phyloP scores from a whole-genome alignment of 2,329 filamentous ascomycete species.

The Paramyrothecium sp. region DNA sequence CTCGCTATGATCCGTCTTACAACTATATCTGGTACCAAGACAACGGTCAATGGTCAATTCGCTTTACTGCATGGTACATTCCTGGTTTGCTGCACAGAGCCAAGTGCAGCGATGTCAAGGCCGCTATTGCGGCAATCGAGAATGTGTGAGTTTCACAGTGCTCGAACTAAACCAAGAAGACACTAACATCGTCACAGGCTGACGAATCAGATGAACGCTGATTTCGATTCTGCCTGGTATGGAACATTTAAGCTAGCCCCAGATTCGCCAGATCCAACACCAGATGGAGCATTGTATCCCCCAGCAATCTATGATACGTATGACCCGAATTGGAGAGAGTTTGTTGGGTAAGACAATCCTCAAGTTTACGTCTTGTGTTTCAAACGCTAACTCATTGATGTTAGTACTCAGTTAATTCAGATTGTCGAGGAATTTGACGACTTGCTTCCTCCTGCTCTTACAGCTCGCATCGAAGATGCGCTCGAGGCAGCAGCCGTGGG shows the following conservation, averaged over 20 bases:
- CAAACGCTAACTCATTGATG: background rate
- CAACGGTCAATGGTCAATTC: constrained; percentile 38
- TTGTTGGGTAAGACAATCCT: constrained; percentile 23
- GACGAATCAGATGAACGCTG: constrained; percentile 30
- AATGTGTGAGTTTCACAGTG: constrained; percentile 28
- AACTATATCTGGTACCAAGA: constrained; percentile 39
- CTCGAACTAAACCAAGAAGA: too few species aligned
- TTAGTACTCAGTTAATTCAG: constrained; percentile 29
- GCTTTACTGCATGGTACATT: constrained; percentile 42
- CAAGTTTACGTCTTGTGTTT: background rate
- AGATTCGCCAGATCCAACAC: constrained; percentile 34
- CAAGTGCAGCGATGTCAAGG: constrained; percentile 29
- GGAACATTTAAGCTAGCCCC: constrained; percentile 38
- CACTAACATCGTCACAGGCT: constrained; percentile 16
- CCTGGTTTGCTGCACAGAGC: constrained; percentile 34
- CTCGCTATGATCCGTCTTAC: constrained; percentile 38
- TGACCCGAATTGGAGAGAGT: constrained; percentile 36
- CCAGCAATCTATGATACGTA: constrained; percentile 9
- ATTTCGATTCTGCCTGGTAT: constrained; percentile 38
- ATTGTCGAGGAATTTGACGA: constrained; percentile 30
- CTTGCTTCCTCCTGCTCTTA: constrained; percentile 26
- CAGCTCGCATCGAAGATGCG: constrained; percentile 32
- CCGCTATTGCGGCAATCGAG: constrained; percentile 31
- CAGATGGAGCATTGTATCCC: constrained; percentile 27
- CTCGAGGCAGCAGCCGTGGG: constrained; percentile 34